Conservation (phyloP, 2,329 filamentous ascomycete genomes). For the Nectriaceae sp. region DNA sequence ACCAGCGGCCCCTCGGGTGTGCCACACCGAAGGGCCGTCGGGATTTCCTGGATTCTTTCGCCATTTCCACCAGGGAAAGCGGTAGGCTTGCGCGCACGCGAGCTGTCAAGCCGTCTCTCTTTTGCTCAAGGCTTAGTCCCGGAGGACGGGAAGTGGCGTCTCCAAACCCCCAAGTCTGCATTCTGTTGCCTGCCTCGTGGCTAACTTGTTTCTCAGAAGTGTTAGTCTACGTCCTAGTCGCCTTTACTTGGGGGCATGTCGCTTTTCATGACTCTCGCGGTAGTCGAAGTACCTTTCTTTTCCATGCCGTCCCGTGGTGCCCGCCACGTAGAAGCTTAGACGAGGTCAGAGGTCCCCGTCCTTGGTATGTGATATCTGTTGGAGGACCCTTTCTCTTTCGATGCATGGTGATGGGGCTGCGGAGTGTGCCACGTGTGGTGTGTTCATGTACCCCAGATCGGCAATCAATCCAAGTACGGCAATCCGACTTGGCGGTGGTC, state of each 20-base stretch:
- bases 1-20: too few species aligned
- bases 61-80: too few species aligned
- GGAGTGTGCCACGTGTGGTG: neutral
- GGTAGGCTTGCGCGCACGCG: too few species aligned
- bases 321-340: constrained; percentile 9
- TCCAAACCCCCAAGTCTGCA: constrained; percentile 1
- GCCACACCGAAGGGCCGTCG: too few species aligned
- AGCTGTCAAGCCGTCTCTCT: too few species aligned
- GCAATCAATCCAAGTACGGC: neutral
- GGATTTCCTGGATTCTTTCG: too few species aligned
- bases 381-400: too few species aligned
- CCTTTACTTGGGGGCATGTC: constrained; percentile 8
- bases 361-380: neutral
- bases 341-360: neutral
- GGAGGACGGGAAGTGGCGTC: constrained; percentile 4
- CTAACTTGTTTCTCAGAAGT: neutral
- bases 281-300: constrained; percentile 16
- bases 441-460: neutral
- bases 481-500: neutral
- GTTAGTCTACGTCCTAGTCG: neutral
- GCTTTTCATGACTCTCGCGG: constrained; percentile 19
- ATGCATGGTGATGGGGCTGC: neutral
- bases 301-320: neutral
- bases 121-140: too few species aligned
- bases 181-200: neutral